Conservation (phyloP, 257 asterid genomes). For the Coffea eugenioides region DNA sequence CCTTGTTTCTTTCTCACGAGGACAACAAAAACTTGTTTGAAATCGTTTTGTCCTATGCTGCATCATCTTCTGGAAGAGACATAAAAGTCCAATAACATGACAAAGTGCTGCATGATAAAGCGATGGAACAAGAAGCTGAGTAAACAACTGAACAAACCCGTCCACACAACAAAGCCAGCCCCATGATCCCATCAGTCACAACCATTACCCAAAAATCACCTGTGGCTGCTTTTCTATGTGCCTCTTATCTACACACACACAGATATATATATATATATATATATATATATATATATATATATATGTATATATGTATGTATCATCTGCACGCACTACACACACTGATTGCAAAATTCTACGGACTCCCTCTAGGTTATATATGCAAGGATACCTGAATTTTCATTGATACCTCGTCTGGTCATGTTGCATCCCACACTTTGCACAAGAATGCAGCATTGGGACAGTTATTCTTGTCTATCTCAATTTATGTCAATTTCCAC, state of each 20-base stretch:
- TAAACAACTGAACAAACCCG: not conserved
- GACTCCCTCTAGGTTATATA: slow-evolving; percentile 8
- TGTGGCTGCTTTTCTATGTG: not conserved
- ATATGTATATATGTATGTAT: not conserved
- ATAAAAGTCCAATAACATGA: not conserved
- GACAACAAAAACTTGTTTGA: not conserved
- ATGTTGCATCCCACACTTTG: not conserved
- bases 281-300: not conserved
- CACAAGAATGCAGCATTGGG: slow-evolving; percentile 15
- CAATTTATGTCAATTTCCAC: slow-evolving; percentile 4
- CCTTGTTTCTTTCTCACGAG: not conserved
- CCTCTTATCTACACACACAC: not conserved
- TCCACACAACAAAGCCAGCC: not conserved
- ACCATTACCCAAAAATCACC: not conserved
- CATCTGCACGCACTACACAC: not conserved
- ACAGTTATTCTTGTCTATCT: slow-evolving; percentile 24
- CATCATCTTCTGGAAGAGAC: slow-evolving; percentile 7
- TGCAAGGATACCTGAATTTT: not conserved
- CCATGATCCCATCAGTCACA: not conserved
- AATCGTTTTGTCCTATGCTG: not conserved
- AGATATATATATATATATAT: not conserved
- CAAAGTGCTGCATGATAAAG: not conserved
- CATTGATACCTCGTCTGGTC: not conserved
- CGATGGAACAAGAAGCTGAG: slow-evolving; percentile 5
- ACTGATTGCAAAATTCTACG: slow-evolving; percentile 1